phyloP scores from a whole-genome alignment of 345 rosid genomes.

The Kandelia obovata region DNA sequence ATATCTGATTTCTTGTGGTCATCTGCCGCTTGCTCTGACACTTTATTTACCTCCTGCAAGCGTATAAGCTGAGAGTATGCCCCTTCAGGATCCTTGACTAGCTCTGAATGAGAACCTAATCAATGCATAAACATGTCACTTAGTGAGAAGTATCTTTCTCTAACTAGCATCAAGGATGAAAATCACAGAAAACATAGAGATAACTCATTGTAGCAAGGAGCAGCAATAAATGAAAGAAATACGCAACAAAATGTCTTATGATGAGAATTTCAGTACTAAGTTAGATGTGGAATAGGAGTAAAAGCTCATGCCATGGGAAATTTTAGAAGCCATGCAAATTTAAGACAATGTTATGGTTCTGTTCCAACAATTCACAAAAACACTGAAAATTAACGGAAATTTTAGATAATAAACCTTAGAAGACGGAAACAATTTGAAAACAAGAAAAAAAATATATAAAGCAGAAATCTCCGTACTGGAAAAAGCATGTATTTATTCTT shows the following conservation, averaged over 20 bases:
- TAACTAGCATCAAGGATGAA: not conserved
- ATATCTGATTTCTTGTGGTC: conserved; percentile 21
- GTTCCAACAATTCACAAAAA: not conserved
- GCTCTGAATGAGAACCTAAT: conserved; percentile 35
- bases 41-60: conserved; percentile 60
- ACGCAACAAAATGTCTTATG: too few species aligned
- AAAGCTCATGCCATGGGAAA: too few species aligned
- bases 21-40: conserved; percentile 36
- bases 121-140: not conserved
- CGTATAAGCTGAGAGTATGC: conserved; percentile 80
- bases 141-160: not conserved
- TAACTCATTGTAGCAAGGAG: not conserved
- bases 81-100: conserved; percentile 65
- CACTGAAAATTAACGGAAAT: not conserved
- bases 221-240: not conserved
- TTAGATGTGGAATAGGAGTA: too few species aligned
- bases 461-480: not conserved
- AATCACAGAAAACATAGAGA: not conserved
- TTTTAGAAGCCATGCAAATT: too few species aligned
- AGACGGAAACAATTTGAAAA: not conserved
- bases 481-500: not conserved
- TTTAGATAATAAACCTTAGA: not conserved
- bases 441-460: not conserved
- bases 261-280: too few species aligned
- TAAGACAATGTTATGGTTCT: too few species aligned